Conservation (phyloP, 164 flowering plant species). For the Magnolia changhungtana region DNA sequence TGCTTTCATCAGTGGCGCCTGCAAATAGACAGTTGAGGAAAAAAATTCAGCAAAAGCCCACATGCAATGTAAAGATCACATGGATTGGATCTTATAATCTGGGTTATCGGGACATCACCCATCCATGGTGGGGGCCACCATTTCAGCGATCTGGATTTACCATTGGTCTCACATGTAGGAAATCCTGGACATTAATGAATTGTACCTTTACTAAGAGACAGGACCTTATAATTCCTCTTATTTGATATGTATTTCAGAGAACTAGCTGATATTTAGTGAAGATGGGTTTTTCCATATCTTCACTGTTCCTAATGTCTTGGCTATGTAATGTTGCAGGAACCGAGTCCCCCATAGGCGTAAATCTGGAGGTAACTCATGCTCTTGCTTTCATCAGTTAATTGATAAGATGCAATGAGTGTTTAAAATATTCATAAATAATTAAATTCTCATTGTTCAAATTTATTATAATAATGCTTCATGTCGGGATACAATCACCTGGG, state of each 20-base stretch:
- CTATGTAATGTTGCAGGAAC: constrained; percentile 27
- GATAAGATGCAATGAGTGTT: not conserved
- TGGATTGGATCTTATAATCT: not conserved
- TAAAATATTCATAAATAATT: not conserved
- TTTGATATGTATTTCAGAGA: not conserved
- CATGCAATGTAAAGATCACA: not conserved
- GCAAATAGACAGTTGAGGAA: not conserved
- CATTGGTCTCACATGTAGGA: not conserved
- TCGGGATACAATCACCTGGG: too few relatives aligned
- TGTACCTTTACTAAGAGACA: not conserved
- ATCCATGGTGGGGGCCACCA: not conserved
- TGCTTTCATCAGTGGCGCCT: not conserved
- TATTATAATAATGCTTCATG: too few relatives aligned
- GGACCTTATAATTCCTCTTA: not conserved
- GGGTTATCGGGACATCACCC: not conserved
- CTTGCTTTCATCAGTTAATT: not conserved
- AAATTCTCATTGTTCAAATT: too few relatives aligned
- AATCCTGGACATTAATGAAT: too few relatives aligned
- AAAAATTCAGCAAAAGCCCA: too few relatives aligned
- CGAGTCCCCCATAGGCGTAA: constrained; percentile 43
- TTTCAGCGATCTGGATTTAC: not conserved
- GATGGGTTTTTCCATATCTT: not conserved
- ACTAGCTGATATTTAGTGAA: not conserved
- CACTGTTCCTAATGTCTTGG: not conserved
- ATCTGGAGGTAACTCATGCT: constrained; percentile 36